Conservation (phyloP, 1,284 basidiomycete species). For the Fomitopsis betulina region DNA sequence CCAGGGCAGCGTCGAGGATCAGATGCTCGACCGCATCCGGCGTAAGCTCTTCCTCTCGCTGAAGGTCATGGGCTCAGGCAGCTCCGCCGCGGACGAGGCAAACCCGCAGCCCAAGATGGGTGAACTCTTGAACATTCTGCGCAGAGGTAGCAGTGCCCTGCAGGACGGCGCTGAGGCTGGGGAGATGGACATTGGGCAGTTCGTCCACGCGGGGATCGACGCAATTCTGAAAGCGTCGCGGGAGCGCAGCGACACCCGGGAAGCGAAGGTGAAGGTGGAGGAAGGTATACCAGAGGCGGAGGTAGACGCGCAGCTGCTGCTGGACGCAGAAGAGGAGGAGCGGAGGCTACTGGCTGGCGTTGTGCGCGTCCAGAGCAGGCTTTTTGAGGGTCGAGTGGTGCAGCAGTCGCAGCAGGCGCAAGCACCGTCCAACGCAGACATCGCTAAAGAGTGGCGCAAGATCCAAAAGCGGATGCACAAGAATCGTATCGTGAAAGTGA, state of each 20-base stretch:
- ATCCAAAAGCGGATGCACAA: constrained; percentile 38
- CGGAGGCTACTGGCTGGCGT: constrained; percentile 44
- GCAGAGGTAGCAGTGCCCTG: no score
- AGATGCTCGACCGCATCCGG: no score
- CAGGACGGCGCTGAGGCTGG: no score
- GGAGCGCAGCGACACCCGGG: constrained; percentile 36
- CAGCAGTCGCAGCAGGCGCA: constrained; percentile 25
- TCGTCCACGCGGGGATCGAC: no score
- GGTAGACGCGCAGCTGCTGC: constrained; percentile 30
- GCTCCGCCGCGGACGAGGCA: no score
- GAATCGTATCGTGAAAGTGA: constrained; percentile 37
- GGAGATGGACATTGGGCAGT: no score
- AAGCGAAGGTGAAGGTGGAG: constrained; percentile 15
- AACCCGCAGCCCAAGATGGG: no score
- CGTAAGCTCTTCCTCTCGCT: no score
- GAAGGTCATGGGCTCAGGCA: no score
- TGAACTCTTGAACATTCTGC: no score
- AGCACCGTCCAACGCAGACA: constrained; percentile 34
- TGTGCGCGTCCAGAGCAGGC: constrained; percentile 49
- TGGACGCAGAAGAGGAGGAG: constrained; percentile 53
- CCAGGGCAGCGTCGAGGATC: no score
- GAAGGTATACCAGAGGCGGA: constrained; percentile 16
- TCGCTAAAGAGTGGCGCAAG: constrained; percentile 41
- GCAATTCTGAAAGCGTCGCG: no score
- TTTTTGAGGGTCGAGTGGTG: constrained; percentile 54